Evolutionary conservation across 1,139 yeast genomes (phyloP).

Genomic region (Citeromyces hawaiiensis): DNA sequence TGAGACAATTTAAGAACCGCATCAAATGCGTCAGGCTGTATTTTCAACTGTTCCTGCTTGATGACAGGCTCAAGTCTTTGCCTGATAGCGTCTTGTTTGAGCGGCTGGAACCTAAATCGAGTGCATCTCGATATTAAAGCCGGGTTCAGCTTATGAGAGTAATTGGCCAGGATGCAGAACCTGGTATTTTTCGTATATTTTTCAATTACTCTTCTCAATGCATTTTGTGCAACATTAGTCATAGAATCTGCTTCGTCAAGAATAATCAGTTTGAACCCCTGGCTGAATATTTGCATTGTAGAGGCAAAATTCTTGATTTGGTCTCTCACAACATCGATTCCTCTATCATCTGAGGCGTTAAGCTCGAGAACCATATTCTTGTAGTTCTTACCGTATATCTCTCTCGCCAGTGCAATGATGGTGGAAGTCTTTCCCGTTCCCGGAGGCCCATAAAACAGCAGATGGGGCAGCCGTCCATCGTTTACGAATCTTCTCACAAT

Average conservation of each 20-base stretch:
- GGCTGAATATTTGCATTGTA: constrained; percentile 78
- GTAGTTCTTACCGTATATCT: constrained; percentile 79
- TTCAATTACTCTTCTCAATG: constrained; percentile 83
- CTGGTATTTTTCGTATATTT: constrained; percentile 91
- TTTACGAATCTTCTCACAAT: constrained; percentile 76
- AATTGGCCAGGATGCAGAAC: constrained; percentile 92
- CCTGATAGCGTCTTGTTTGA: constrained; percentile 52
- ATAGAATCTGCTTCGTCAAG: constrained; percentile 98
- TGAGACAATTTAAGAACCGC: constrained; percentile 60
- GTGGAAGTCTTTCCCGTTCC: constrained; percentile 98
- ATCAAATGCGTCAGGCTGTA: constrained; percentile 44
- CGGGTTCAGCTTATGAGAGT: constrained; percentile 90
- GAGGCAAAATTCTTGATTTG: constrained; percentile 79
- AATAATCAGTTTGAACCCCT: constrained; percentile 78
- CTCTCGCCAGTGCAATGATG: constrained; percentile 78
- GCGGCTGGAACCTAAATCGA: constrained; percentile 83
- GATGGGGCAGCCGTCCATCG: constrained; percentile 77
- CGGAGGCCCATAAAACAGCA: constrained; percentile 92
- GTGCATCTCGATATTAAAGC: constrained; percentile 93
- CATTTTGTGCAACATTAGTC: constrained; percentile 96
- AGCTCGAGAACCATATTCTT: constrained; percentile 84
- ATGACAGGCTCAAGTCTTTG: constrained; percentile 59
- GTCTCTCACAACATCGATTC: constrained; percentile 75
- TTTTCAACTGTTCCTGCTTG: constrained; percentile 45
- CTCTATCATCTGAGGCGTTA: constrained; percentile 79